Evolutionary conservation across 2,329 filamentous ascomycete species (phyloP).

Genomic region (Microcyclospora tardicrescens): DNA sequence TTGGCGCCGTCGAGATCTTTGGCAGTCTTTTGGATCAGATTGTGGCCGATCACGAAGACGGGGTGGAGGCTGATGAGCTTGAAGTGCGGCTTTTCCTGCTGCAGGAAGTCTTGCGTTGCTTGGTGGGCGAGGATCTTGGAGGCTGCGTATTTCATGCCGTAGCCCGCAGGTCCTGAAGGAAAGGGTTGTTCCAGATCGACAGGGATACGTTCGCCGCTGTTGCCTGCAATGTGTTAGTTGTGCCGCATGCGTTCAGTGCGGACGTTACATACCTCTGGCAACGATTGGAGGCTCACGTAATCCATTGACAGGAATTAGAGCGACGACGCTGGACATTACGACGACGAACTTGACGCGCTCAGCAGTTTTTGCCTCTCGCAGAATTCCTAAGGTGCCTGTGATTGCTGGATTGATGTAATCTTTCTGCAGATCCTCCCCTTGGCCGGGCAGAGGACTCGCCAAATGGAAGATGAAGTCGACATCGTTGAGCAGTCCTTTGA

Average conservation of each 20-base stretch:
- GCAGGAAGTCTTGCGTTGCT: constrained; percentile 13
- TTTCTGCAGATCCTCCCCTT: neutral
- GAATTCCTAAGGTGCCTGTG: neutral
- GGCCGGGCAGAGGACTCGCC: neutral
- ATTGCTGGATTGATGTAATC: neutral
- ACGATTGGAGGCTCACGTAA: neutral
- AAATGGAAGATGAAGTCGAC: neutral
- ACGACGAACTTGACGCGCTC: constrained; percentile 17
- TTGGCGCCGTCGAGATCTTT: constrained; percentile 13
- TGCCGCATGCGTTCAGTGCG: neutral
- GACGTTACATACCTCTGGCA: neutral
- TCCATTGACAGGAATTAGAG: constrained; percentile 8
- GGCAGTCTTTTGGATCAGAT: constrained; percentile 10
- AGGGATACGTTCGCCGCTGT: constrained; percentile 5
- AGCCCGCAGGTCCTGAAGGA: constrained; percentile 8
- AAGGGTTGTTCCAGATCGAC: constrained; percentile 6
- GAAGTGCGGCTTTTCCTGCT: constrained; percentile 12
- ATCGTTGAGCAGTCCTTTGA: constrained; percentile 1
- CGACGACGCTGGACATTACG: constrained; percentile 16
- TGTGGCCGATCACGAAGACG: constrained; percentile 15
- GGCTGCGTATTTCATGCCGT: constrained; percentile 10
- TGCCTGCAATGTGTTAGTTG: constrained; percentile 1
- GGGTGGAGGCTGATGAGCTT: constrained; percentile 17
- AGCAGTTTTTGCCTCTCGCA: too few relatives aligned
- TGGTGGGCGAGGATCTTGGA: constrained; percentile 20